Base-by-base conservation (phyloP, 2,329 filamentous ascomycete species). In the Didymella pinodella region DNA sequence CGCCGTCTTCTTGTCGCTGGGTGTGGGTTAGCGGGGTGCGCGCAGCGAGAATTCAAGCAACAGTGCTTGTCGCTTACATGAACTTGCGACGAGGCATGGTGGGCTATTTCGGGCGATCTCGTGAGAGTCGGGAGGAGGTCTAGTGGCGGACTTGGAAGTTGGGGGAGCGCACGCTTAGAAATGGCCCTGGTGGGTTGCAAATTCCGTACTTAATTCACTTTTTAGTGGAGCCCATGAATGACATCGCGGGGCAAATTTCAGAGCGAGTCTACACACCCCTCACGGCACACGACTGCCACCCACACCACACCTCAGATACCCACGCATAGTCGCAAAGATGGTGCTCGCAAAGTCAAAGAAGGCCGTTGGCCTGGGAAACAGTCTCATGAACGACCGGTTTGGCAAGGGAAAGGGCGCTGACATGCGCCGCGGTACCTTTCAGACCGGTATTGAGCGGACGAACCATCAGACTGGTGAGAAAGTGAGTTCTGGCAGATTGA, bases 321-420 rank as follows among this genome's bases (percentile, higher is more conserved):
- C 54, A 44, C 26, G 51, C 40, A 57, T 46, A 62, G 47, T 53
- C 57, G 63, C 60, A 77, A 82, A 66, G 41, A 91, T 91, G 89
- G 87, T 89, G 71, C 80, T 91, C 72, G 88, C 95, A 79, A 99
- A 98, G 82, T 97, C 93, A 66, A 98, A 97, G 79, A 96, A 93
- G 80, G 86, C 88, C 72, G 92, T 97, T 72, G 95, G 95, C 77
- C 88, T 99, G 81, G 95, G 95, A 77, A 97, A 97, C 82, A 88
- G 90, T 81, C 87, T 99, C 76, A 99, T 99, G 95, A 98, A 98
- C 77, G 95, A 98, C 81, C 90, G 94, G 58, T 97, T 98, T 79
- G 92, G 93, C 74, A 96, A 95, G 80, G 91, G 92, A 72, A 97
- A 96, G 79, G 91, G 92, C 65, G 77, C 85, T 50, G 90, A 93